Evolutionary conservation across 768 basidiomycete genomes (phyloP).

Genomic region (Mycena pura): DNA sequence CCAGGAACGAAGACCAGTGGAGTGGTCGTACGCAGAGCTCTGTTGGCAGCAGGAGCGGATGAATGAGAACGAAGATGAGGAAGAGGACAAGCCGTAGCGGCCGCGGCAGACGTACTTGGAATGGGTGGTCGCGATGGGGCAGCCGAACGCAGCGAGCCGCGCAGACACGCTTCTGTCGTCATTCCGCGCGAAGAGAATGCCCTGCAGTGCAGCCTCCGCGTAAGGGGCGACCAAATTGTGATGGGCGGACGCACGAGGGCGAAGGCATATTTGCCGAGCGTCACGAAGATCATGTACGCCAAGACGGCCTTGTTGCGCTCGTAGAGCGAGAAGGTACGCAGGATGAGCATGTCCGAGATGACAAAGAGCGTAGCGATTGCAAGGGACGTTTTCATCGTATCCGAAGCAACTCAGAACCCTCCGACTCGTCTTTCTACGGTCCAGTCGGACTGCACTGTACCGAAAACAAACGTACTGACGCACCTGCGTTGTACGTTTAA

Average conservation of each 20-base stretch:
- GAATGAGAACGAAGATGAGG: background rate
- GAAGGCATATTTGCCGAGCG: constrained; percentile 30
- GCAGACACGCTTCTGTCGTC: background rate
- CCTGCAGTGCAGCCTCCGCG: background rate
- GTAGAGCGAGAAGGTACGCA: constrained; percentile 53
- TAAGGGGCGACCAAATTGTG: background rate
- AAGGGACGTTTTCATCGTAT: constrained; percentile 1
- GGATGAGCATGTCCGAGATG: constrained; percentile 24
- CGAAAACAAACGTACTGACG: no score
- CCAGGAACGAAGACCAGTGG: no score
- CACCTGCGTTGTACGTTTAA: no score
- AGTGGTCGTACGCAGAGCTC: constrained; percentile 33
- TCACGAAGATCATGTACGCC: constrained; percentile 33
- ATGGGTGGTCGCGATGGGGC: constrained; percentile 12
- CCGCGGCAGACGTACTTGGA: constrained; percentile 7
- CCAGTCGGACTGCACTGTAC: constrained; percentile 3
- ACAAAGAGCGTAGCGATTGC: background rate
- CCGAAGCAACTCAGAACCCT: background rate
- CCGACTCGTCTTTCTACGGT: background rate
- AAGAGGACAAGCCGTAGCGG: no score
- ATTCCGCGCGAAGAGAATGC: background rate
- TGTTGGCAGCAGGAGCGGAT: constrained; percentile 5
- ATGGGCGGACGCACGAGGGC: constrained; percentile 41
- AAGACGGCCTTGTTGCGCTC: constrained; percentile 40
- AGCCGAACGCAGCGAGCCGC: constrained; percentile 7